Percentiles rank a stretch among this genome's conserved stretches.
phyloP scores from a whole-genome alignment of 2,329 filamentous ascomycete species.

The Fusarium sp. region DNA sequence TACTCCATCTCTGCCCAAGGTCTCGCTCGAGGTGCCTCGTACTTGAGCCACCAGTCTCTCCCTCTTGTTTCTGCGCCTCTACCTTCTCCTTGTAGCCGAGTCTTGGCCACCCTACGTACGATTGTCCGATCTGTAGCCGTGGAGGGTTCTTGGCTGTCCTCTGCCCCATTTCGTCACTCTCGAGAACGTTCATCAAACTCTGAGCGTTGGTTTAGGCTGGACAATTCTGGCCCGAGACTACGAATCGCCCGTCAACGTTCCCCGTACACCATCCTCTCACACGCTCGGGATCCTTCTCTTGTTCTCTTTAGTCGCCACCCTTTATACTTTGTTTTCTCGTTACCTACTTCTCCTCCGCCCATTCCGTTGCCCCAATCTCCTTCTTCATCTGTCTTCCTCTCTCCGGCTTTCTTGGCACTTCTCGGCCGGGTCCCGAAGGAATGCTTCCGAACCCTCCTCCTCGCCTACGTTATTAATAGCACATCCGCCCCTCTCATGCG shows the following conservation, averaged over 20 bases:
- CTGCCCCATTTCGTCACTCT: constrained; percentile 2
- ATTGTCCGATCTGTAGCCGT: background rate
- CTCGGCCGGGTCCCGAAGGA: constrained; percentile 11
- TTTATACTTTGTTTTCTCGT: constrained; percentile 29
- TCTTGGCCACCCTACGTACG: background rate
- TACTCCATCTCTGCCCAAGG: too few relatives aligned
- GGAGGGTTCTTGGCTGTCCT: background rate
- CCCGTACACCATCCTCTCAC: constrained; percentile 5
- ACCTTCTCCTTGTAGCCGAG: constrained; percentile 2
- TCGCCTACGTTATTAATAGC: background rate
- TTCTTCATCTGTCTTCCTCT: constrained; percentile 9
- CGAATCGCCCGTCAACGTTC: background rate
- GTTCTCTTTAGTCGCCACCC: constrained; percentile 19
- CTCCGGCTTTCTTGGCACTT: background rate
- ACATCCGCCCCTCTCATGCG: background rate
- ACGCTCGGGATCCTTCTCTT: constrained; percentile 16
- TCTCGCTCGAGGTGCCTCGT: background rate
- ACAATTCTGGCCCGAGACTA: background rate
- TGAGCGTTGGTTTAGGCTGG: background rate
- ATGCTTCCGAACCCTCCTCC: background rate
- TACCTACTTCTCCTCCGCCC: constrained; percentile 2
- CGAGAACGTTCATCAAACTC: background rate
- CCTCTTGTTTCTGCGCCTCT: constrained; percentile 12
- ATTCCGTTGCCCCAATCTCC: constrained; percentile 2
- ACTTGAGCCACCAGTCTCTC: background rate